Evolutionary conservation across 2,329 filamentous ascomycete genomes (phyloP).

Genomic region (Zymoseptoria crescenta): DNA sequence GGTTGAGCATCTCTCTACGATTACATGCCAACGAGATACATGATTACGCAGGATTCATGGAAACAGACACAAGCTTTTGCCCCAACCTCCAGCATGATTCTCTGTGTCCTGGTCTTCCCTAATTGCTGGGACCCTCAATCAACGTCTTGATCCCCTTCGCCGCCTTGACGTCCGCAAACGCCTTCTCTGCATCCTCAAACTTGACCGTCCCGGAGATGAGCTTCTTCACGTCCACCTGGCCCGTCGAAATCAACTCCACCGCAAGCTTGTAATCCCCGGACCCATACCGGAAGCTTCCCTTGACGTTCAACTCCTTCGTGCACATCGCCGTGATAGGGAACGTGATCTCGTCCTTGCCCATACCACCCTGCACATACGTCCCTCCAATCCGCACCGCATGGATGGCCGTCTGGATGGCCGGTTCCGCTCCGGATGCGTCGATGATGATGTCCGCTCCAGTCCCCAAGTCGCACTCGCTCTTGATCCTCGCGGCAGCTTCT

Average conservation of each 20-base stretch:
- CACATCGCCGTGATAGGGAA: slow-evolving; percentile 91
- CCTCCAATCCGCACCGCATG: slow-evolving; percentile 42
- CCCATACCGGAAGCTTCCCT: slow-evolving; percentile 84
- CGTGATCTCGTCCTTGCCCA: slow-evolving; percentile 79
- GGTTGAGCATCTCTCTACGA: no score
- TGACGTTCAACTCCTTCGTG: slow-evolving; percentile 78
- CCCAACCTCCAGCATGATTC: background rate
- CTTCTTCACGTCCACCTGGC: slow-evolving; percentile 66
- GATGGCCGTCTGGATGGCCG: slow-evolving; percentile 43
- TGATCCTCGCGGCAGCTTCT: slow-evolving; percentile 16
- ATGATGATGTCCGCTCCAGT: slow-evolving; percentile 42
- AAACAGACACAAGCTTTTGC: background rate
- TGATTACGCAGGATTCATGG: no score
- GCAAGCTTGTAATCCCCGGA: slow-evolving; percentile 81
- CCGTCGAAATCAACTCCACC: slow-evolving; percentile 64
- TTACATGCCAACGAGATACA: no score
- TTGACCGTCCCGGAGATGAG: slow-evolving; percentile 69
- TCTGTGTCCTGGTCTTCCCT: background rate
- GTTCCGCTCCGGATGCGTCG: slow-evolving; percentile 42
- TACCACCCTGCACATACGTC: slow-evolving; percentile 63
- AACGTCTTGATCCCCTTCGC: slow-evolving; percentile 68
- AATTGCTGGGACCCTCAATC: slow-evolving; percentile 27
- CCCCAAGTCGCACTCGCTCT: slow-evolving; percentile 40
- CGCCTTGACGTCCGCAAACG: slow-evolving; percentile 77
- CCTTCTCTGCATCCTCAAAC: slow-evolving; percentile 75